Percentiles rank a stretch among this genome's conserved stretches.
Conservation (phyloP, 495 filamentous ascomycete species). For the Rusavskia elegans region DNA sequence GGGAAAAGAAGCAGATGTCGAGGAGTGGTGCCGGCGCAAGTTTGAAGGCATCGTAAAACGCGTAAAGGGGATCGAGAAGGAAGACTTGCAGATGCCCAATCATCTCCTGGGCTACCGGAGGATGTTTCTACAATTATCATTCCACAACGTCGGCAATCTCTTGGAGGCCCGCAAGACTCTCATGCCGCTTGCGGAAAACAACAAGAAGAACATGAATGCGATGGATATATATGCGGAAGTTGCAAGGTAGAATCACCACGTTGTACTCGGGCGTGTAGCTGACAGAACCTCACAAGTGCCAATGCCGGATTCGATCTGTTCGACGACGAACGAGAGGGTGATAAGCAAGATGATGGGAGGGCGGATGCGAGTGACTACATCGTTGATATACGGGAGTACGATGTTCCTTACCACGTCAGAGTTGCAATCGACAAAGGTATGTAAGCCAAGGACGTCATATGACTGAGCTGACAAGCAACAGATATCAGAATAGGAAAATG, state of each 20-base stretch:
- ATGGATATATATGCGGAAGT: conserved; percentile 99
- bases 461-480: conserved; percentile 18
- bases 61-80: conserved; percentile 65
- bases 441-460: conserved; percentile 7
- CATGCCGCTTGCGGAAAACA: conserved; percentile 88
- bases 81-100: conserved; percentile 92
- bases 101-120: conserved; percentile 83
- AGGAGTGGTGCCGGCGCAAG: conserved; percentile 81
- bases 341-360: conserved; percentile 67
- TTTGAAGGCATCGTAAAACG: conserved; percentile 76
- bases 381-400: conserved; percentile 97
- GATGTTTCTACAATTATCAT: conserved; percentile 70
- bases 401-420: conserved; percentile 97
- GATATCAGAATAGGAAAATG: conserved; percentile 94
- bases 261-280: background rate
- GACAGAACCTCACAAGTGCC: conserved; percentile 35
- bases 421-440: conserved; percentile 89
- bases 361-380: conserved; percentile 92
- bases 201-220: conserved; percentile 81
- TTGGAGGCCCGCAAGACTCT: conserved; percentile 67
- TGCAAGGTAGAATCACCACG: conserved; percentile 44
- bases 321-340: conserved; percentile 77
- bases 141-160: conserved; percentile 75
- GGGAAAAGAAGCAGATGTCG: conserved; percentile 78
- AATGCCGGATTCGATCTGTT: conserved; percentile 89